Percentiles rank a stretch among this genome's conserved stretches.
phyloP scores from a whole-genome alignment of 208 protist species.

The Crithidia sp. region DNA sequence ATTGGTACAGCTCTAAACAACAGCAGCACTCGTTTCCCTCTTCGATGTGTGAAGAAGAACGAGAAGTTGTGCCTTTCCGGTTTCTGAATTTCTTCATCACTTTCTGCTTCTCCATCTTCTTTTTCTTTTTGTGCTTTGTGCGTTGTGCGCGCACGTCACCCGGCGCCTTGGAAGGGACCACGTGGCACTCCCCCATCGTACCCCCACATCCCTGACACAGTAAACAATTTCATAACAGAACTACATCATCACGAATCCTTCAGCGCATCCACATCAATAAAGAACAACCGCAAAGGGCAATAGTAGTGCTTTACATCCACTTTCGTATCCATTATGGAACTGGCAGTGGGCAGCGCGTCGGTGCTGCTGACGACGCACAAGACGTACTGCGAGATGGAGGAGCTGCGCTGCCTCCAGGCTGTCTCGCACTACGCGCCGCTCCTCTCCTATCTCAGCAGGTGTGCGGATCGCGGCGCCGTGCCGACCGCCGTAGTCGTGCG shows the following conservation, averaged over 20 bases:
- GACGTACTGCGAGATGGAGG: slow-evolving; percentile 54
- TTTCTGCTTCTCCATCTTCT: not conserved
- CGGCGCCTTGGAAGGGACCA: too few relatives aligned
- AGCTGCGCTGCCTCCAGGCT: slow-evolving; percentile 38
- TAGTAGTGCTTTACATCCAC: too few relatives aligned
- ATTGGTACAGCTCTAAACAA: too few relatives aligned
- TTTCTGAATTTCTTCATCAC: not conserved
- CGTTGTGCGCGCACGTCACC: not conserved
- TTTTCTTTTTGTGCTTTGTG: slow-evolving; percentile 9
- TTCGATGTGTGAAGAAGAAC: too few relatives aligned
- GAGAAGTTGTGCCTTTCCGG: too few relatives aligned
- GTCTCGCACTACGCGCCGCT: slow-evolving; percentile 62
- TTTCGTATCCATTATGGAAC: slow-evolving; percentile 42
- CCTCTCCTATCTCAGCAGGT: slow-evolving; percentile 42
- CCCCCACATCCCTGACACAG: too few relatives aligned
- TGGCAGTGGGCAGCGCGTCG: slow-evolving; percentile 39
- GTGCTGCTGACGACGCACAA: slow-evolving; percentile 74
- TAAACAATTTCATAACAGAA: too few relatives aligned
- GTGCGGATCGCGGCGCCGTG: slow-evolving; percentile 34
- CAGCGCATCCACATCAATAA: too few relatives aligned
- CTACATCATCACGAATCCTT: too few relatives aligned
- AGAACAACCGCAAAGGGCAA: too few relatives aligned
- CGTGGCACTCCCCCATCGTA: too few relatives aligned
- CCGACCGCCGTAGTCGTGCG: slow-evolving; percentile 62
- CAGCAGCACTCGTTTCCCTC: too few relatives aligned